Base-by-base conservation (phyloP, 192 early-diverging fungal species). In the Linderina pennispora region DNA sequence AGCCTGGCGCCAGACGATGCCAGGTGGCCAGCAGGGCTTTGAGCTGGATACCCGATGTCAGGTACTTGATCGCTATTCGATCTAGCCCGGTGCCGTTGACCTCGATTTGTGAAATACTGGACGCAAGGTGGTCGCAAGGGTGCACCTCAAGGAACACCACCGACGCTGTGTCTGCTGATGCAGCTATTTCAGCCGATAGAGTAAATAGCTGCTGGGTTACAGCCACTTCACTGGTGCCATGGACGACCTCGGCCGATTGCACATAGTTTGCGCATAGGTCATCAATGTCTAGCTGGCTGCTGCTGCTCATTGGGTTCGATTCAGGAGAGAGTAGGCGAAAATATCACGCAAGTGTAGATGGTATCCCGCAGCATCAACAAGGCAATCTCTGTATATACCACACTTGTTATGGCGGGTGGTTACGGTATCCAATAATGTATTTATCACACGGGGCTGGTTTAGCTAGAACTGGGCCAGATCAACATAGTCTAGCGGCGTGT, bases 1-100 rank as follows among this genome's bases (percentile, higher is more conserved):
- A 11, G 5, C 40, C 16, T 5, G 8, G 13, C 20, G 15, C 13
- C 11, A 20, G 20, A 40, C 48, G 63, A 40, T 70, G 66, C 66
- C 66, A 70, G 5, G 55, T 51, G 5, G 66, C 55, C 42, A 70
- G 23, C 23, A 70, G 51, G 23, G 66, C 66, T 15, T 58, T 54
- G 16, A 70, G 40, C 52, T 50, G 48, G 16, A 54, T 55, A 1
- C 40, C 35, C 22, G 66, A 50, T 3, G 54, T 24, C 42, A 50
- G 42, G 23, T 58, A 63, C 40, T 48, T 58, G 48, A 70, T 50
- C 13, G 36, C n/a, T 13, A 70, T 43, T 8, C 51, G 37, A 8
- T 46, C 48, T 15, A 65, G 41, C 6, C 50, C 55, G 1, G 36
- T 39, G 4, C 42, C 11, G 8, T 58, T 28, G 6, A 41, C 36